These are phyloP conservation scores for Stagonosporopsis rhizophila DNA, from an alignment of 2,329 filamentous ascomycete genomes.

Conservation along the genomic window DNA sequence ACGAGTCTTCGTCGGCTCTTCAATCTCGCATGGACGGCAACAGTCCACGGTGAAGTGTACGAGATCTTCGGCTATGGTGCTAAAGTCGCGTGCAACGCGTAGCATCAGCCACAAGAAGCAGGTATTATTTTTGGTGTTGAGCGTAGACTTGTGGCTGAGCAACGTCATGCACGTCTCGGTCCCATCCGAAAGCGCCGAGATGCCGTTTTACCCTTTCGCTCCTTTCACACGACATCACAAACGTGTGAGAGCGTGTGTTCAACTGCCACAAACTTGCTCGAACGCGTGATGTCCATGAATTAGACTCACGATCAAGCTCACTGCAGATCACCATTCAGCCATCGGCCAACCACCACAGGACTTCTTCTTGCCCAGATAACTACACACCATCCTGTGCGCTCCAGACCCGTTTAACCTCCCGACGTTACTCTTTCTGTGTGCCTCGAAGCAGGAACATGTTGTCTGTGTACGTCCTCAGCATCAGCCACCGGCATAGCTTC, in stretches of 20 bases:
- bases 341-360: not conserved
- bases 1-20: not conserved
- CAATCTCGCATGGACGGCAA: not conserved
- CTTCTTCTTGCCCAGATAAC: not conserved
- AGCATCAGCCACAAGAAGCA: constrained; percentile 13
- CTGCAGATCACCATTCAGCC: not conserved
- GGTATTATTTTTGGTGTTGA: constrained; percentile 15
- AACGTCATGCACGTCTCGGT: constrained; percentile 15
- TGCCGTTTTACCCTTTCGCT: constrained; percentile 14
- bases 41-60: not conserved
- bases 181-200: constrained; percentile 7
- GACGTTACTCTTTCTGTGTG: not conserved
- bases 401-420: not conserved
- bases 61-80: not conserved
- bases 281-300: not conserved
- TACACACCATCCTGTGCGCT: not conserved
- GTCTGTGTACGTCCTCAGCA: not conserved
- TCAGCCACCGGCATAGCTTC: not conserved
- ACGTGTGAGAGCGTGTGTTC: not conserved
- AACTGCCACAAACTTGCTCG: not conserved
- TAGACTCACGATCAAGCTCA: not conserved
- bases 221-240: constrained; percentile 7
- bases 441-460: not conserved
- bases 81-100: constrained; percentile 4
- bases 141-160: constrained; percentile 14